Evolutionary conservation across 116 monocot genomes (phyloP).

Genomic region (Phalaenopsis hybrid): DNA sequence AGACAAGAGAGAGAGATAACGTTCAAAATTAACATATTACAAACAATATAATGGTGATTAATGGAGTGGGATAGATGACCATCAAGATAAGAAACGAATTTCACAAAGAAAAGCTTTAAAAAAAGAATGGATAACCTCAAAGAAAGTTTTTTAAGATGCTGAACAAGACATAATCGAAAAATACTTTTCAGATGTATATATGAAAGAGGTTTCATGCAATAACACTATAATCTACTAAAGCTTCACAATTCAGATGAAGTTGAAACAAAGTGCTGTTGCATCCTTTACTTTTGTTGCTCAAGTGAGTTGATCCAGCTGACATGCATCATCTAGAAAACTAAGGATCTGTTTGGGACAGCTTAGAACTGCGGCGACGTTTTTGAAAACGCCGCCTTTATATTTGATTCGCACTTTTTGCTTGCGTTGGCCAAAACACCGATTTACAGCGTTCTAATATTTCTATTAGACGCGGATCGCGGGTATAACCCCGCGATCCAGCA

Average conservation of each 20-base stretch:
- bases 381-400: too few species aligned
- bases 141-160: not conserved
- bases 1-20: not conserved
- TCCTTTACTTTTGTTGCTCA: not conserved
- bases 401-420: too few species aligned
- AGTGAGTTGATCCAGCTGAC: not conserved
- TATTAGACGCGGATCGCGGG: too few species aligned
- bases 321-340: not conserved
- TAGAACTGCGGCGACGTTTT: too few species aligned
- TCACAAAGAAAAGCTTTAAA: not conserved
- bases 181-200: not conserved
- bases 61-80: not conserved
- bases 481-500: too few species aligned
- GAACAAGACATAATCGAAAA: not conserved
- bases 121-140: not conserved
- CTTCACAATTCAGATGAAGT: not conserved
- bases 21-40: not conserved
- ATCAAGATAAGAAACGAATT: not conserved
- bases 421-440: too few species aligned
- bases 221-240: not conserved
- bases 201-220: not conserved
- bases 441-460: too few species aligned
- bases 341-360: too few species aligned
- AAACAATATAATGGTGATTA: too few species aligned
- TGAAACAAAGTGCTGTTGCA: not conserved